Base-by-base conservation (phyloP, 2,329 filamentous ascomycete species). In the Balansia obtecta region DNA sequence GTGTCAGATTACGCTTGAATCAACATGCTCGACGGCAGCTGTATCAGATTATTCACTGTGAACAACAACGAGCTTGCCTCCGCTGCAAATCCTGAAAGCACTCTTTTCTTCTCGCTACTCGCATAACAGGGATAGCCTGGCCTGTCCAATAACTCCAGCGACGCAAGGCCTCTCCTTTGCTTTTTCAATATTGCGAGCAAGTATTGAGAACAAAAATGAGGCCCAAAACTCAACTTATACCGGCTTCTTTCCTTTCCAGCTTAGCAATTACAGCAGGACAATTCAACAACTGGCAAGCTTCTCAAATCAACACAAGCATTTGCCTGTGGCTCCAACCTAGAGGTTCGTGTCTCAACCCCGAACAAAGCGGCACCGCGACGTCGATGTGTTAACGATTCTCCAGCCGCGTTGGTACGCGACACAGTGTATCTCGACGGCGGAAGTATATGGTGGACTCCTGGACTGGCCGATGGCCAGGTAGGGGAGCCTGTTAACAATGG, bases 341-440 rank as follows among this genome's bases (percentile, higher is more conserved):
- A 67, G 70, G 71, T 71, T 58, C 38, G 40, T 27, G 11, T 12
- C 16, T 12, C 5, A 22, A n/a, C 5, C 18, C 15, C 33, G 8
- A 10, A 20, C 30, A 37, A 9, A 1, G 3, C 27, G 37, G 11
- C 5, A 1, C 5, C 34, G 11, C 30, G 16, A 30, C 10, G 9
- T 3, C 32, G 27, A 18, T n/a, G 4, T 37, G 22, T 38, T 49
- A 30, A 49, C 40, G 22, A 12, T 43, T 13, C 15, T 11, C 32
- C 13, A 83, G 81, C 73, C 54, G 73, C 75, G 38, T 64, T 81
- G 2, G 64, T 85, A 37, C 73, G 74, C 41, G 80, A 86, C 57
- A 80, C 74, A 2, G 65, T 85, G 15, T 86, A 83, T 58, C 62
- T 86, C 20, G 82, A 86, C 60, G 83, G 83, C 38, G 83, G 83